Percentiles rank a stretch among this genome's conserved stretches.
phyloP scores from a whole-genome alignment of 257 asterid species.

The Perilla frutescens region DNA sequence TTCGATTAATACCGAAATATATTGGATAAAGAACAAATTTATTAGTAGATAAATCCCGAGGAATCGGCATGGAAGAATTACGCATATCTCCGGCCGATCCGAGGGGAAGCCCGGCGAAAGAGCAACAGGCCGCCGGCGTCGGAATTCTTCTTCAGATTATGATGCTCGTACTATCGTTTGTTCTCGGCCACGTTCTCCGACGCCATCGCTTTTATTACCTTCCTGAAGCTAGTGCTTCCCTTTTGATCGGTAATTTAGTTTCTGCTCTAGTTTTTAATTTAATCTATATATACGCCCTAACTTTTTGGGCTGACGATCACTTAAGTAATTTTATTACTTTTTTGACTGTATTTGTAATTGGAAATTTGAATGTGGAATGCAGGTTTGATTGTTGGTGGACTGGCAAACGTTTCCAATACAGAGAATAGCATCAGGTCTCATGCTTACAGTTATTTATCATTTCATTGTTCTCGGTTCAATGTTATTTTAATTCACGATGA shows the following conservation, averaged over 20 bases:
- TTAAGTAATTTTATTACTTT: conserved; percentile 13
- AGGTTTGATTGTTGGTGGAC: conserved; percentile 93
- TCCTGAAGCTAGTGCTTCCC: conserved; percentile 99
- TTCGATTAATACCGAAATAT: conserved; percentile 18
- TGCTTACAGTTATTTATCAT: neutral
- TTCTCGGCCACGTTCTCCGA: conserved; percentile 96
- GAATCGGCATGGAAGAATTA: conserved; percentile 74
- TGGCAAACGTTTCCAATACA: conserved; percentile 87
- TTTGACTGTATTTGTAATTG: conserved; percentile 32
- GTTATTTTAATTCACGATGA: conserved; percentile 9
- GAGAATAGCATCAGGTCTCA: conserved; percentile 82
- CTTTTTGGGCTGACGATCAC: neutral
- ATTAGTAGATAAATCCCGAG: conserved; percentile 35
- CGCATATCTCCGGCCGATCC: conserved; percentile 85
- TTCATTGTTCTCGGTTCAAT: conserved; percentile 1
- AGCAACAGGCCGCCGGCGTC: conserved; percentile 98
- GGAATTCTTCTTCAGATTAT: conserved; percentile 99
- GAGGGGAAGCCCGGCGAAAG: conserved; percentile 81
- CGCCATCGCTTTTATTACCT: conserved; percentile 93
- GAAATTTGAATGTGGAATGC: conserved; percentile 38
- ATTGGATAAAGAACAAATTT: conserved; percentile 14
- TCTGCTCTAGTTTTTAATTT: neutral
- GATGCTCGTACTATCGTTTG: conserved; percentile 98
- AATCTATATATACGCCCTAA: neutral
- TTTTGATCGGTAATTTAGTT: conserved; percentile 71